Conservation (phyloP, 2,329 filamentous ascomycete genomes). For the Fusarium multiceps region DNA sequence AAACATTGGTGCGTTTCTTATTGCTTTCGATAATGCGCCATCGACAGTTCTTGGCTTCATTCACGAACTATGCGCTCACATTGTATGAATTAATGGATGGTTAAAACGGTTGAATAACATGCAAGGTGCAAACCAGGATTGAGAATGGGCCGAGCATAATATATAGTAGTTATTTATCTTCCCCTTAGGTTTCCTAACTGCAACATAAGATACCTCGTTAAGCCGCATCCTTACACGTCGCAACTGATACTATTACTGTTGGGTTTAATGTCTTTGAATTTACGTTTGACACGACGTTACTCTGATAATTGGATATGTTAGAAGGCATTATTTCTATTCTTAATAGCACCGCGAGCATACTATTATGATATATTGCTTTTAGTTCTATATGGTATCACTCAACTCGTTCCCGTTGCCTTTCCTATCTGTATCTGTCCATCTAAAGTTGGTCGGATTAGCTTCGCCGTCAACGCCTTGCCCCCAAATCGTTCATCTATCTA, state of each 20-base stretch:
- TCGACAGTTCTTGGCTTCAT: conserved; percentile 14
- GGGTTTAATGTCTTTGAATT: neutral
- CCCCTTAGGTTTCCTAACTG: neutral
- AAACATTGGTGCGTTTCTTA: neutral
- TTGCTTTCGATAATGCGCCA: neutral
- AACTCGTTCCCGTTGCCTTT: neutral
- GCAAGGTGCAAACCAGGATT: conserved; percentile 8
- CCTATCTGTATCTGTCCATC: conserved; percentile 2
- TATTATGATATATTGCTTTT: conserved; percentile 17
- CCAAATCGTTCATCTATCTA: conserved; percentile 8
- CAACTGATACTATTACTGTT: neutral
- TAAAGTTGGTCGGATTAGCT: conserved; percentile 4
- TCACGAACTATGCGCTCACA: conserved; percentile 5
- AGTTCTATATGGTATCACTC: conserved; percentile 24
- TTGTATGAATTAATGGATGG: conserved; percentile 1
- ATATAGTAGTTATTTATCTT: conserved; percentile 27
- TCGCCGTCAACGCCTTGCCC: conserved; percentile 23
- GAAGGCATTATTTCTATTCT: neutral
- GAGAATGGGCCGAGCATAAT: conserved; percentile 24
- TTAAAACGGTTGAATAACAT: conserved; percentile 8
- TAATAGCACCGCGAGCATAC: neutral
- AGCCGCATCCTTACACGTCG: neutral
- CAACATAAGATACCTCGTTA: conserved; percentile 15
- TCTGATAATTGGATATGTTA: neutral
- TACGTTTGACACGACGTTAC: neutral